Percentiles rank a stretch among this genome's conserved stretches.
Conservation (phyloP, 2,329 filamentous ascomycete species). For the Xylariales sp. region DNA sequence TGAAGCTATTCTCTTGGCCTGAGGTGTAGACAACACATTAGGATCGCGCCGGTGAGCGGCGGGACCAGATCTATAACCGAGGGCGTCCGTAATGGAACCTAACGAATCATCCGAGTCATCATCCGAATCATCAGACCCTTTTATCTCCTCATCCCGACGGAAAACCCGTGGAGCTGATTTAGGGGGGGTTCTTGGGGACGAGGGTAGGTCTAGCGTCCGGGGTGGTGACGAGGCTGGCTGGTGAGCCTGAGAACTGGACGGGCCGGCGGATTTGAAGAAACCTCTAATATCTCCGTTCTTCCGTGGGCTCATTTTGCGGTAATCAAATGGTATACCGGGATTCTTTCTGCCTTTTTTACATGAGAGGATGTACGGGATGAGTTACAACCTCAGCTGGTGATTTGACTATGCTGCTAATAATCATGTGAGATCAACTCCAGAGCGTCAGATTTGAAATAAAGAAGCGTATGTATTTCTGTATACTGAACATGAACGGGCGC, state of each 20-base stretch:
- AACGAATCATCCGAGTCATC: slow-evolving; percentile 67
- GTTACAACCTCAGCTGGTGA: neutral
- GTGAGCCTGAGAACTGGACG: slow-evolving; percentile 34
- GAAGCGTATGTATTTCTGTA: slow-evolving; percentile 3
- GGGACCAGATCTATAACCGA: slow-evolving; percentile 47
- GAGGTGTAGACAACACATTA: slow-evolving; percentile 55
- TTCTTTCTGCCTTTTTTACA: neutral
- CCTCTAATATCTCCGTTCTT: slow-evolving; percentile 49
- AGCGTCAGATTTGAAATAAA: neutral
- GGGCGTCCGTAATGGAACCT: slow-evolving; percentile 65
- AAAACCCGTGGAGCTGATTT: slow-evolving; percentile 45
- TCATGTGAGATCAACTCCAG: slow-evolving; percentile 9
- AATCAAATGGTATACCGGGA: neutral
- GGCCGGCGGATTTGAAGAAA: slow-evolving; percentile 45
- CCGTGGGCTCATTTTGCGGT: slow-evolving; percentile 29
- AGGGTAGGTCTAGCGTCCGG: slow-evolving; percentile 37
- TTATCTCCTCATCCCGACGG: slow-evolving; percentile 69
- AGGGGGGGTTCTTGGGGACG: slow-evolving; percentile 47
- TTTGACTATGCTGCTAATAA: slow-evolving; percentile 5
- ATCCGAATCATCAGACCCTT: slow-evolving; percentile 80
- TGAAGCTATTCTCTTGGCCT: slow-evolving; percentile 59
- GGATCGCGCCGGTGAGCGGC: slow-evolving; percentile 40
- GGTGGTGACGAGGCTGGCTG: slow-evolving; percentile 33
- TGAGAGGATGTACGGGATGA: neutral
- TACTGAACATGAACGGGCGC: neutral